Evolutionary conservation across 1,284 basidiomycete species (phyloP).

Genomic region (Coniferiporia weirii): DNA sequence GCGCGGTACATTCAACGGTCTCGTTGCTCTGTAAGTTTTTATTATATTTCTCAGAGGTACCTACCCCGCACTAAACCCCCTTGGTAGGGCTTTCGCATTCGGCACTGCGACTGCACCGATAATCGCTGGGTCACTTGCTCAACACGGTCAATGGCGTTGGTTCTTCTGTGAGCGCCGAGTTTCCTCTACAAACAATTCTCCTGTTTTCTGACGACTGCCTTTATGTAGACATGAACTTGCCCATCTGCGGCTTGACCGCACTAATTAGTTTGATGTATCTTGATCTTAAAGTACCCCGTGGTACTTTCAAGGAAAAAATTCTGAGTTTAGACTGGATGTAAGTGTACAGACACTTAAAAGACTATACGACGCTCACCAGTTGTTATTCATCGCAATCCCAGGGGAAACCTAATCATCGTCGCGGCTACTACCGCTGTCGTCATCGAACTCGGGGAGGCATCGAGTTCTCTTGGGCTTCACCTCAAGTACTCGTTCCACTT

Average conservation of each 20-base stretch:
- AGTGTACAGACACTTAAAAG: constrained; percentile 4
- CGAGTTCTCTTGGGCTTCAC: constrained; percentile 24
- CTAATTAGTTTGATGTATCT: constrained; percentile 26
- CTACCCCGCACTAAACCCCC: neutral
- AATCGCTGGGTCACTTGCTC: constrained; percentile 30
- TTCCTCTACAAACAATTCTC: neutral
- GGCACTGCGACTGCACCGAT: constrained; percentile 29
- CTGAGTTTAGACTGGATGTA: constrained; percentile 24
- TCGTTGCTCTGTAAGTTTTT: constrained; percentile 24
- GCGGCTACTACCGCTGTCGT: constrained; percentile 19
- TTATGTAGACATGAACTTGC: constrained; percentile 28
- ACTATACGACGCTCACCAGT: neutral
- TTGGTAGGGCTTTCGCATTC: constrained; percentile 21
- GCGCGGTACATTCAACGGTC: constrained; percentile 34
- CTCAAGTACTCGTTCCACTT: constrained; percentile 23
- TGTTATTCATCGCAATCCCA: neutral
- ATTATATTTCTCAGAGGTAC: neutral
- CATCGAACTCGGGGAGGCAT: constrained; percentile 24
- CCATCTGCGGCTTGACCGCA: constrained; percentile 25
- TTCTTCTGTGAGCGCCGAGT: constrained; percentile 23
- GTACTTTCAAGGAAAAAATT: constrained; percentile 23
- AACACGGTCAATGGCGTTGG: constrained; percentile 26
- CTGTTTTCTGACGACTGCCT: neutral
- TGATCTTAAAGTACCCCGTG: constrained; percentile 25
- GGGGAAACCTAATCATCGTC: constrained; percentile 21